Percentiles rank a stretch among this genome's conserved stretches.
Conservation (phyloP, 2,329 filamentous ascomycete genomes). For the Cryoendolithus antarcticus region DNA sequence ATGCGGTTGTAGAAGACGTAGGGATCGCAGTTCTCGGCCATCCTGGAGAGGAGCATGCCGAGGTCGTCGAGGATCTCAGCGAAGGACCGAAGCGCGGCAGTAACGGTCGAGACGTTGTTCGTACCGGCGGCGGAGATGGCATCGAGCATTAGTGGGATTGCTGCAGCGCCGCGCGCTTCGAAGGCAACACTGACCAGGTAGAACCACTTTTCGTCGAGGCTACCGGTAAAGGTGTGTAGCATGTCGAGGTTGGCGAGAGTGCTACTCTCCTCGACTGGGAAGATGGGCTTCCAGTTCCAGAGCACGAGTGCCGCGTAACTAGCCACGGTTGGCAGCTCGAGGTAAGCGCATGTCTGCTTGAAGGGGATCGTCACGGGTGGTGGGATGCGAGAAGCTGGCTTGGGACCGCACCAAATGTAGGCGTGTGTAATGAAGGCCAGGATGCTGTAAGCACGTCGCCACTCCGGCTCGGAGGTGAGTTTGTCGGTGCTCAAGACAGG, state of each 20-base stretch:
- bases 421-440: constrained; percentile 70
- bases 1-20: constrained; percentile 93
- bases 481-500: constrained; percentile 73
- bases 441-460: constrained; percentile 74
- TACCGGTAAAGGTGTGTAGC: constrained; percentile 82
- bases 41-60: constrained; percentile 62
- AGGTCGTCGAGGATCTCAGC: constrained; percentile 83
- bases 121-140: constrained; percentile 70
- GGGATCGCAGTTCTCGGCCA: constrained; percentile 94
- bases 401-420: constrained; percentile 79
- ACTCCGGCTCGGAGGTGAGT: constrained; percentile 75
- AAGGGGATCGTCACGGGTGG: constrained; percentile 74
- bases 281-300: constrained; percentile 95
- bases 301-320: constrained; percentile 85
- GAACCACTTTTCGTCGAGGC: constrained; percentile 96
- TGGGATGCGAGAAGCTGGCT: constrained; percentile 59
- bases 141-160: constrained; percentile 76
- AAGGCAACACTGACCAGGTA: constrained; percentile 93
- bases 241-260: constrained; percentile 79
- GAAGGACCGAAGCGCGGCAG: constrained; percentile 63
- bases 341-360: constrained; percentile 54
- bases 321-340: constrained; percentile 83
- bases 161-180: constrained; percentile 77
- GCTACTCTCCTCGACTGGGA: constrained; percentile 68
- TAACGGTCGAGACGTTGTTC: constrained; percentile 59